A percentile compares a stretch with the other conserved stretches of the same genome.
Conservation (phyloP, 2,329 filamentous ascomycete genomes). For the Neopestalotiopsis rosae region DNA sequence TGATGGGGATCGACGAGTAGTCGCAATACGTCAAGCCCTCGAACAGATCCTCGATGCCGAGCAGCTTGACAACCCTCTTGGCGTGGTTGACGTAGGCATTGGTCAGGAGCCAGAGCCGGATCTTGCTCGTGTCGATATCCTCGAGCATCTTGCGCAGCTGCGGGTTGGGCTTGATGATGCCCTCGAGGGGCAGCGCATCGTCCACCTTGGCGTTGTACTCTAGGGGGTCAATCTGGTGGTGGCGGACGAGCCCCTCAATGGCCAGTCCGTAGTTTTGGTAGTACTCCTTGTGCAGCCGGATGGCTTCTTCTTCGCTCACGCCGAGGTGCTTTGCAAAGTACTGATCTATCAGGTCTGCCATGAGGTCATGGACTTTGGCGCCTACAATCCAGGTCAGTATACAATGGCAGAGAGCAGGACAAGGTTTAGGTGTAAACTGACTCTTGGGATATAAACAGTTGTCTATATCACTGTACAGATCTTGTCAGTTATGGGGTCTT, state of each 20-base stretch:
- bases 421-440: constrained; percentile 44
- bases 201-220: constrained; percentile 96
- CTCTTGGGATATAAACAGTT: constrained; percentile 95
- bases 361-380: constrained; percentile 83
- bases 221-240: constrained; percentile 93
- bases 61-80: constrained; percentile 77
- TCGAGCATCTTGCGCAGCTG: constrained; percentile 76
- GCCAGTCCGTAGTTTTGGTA: constrained; percentile 97
- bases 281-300: constrained; percentile 85
- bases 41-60: constrained; percentile 87
- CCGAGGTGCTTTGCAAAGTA: constrained; percentile 73
- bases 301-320: constrained; percentile 78
- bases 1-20: constrained; percentile 73
- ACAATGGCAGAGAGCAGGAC: constrained; percentile 3
- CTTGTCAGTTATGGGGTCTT: background rate
- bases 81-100: constrained; percentile 95
- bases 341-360: constrained; percentile 79
- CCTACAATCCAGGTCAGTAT: constrained; percentile 47
- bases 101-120: constrained; percentile 92
- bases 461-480: constrained; percentile 89
- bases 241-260: constrained; percentile 89
- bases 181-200: constrained; percentile 87
- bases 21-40: constrained; percentile 96
- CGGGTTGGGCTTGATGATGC: constrained; percentile 79
- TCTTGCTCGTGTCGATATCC: constrained; percentile 82